Evolutionary conservation across 2,329 filamentous ascomycete species (phyloP), one percentile per base, ranked within the genome.

Genomic region (Xylaria digitata): DNA sequence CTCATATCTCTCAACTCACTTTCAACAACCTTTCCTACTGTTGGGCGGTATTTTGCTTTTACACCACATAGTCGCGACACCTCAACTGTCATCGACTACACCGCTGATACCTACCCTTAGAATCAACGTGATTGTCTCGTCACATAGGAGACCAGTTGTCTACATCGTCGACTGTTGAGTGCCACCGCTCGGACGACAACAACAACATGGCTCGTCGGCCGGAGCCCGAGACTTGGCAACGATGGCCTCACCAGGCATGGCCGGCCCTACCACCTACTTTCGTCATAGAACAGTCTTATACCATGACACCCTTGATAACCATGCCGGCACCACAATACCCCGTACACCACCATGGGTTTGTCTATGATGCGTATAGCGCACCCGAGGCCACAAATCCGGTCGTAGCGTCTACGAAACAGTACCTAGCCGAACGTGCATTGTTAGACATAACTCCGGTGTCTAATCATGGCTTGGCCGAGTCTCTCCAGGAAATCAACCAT

Each of bases 231-330:
- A 80, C 78, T 78, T 89, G 87, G 87, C 83, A 81, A 73, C 85
- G 85, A 71, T 88, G 85, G 84, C 78, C 82, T 70, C 85, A 86
- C 48, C 81, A 86, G 50, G 70, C 82, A 53, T 81, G 83, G 67
- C 76, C 82, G 13, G 74, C 79, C 19, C 76, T 86, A 74, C 74
- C 82, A 21, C 75, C 82, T 45, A 81, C 85, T 43, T 88, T 85
- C 71, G 78, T 84, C 67, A 78, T 85, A 32, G 78, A 78, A 30
- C 75, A 79, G 23, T 68, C 81, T 2, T 88, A 85, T 75, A 80
- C 72, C 65, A 78, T 82, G 32, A 77, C 80, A 11, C 77, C 82
- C 21, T 80, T 84, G 70, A 78, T 79, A 40, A 80, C 74, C 37
- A 79, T 84, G 63, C 73, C 60, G n/a, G 43, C 61, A 42, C 48